Percentiles rank a stretch among this genome's conserved stretches.
These are phyloP conservation scores for Penicillium pulvis DNA, from an alignment of 495 filamentous ascomycete species.

Conservation along the genomic window DNA sequence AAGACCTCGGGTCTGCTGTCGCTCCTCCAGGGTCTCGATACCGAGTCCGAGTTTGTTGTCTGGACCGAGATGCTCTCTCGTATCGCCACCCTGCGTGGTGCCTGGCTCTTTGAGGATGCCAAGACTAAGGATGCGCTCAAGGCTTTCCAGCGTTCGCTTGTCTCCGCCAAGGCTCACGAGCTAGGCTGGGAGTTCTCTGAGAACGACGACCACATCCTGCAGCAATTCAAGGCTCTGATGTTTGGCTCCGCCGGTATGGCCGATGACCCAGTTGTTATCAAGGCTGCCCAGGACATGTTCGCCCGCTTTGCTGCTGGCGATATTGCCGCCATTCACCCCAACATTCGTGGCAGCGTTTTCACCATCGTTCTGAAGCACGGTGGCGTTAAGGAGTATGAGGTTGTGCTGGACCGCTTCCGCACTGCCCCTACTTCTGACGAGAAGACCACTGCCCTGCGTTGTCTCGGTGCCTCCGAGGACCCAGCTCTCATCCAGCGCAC, in stretches of 20 bases:
- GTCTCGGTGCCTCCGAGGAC: slow-evolving; percentile 75
- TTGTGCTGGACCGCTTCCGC: slow-evolving; percentile 77
- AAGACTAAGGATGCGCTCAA: slow-evolving; percentile 73
- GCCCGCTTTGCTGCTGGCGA: slow-evolving; percentile 61
- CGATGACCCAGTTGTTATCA: slow-evolving; percentile 58
- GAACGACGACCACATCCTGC: slow-evolving; percentile 81
- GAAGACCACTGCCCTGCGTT: slow-evolving; percentile 91
- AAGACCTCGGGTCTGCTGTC: slow-evolving; percentile 87
- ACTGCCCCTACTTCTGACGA: slow-evolving; percentile 89
- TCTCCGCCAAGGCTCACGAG: slow-evolving; percentile 75
- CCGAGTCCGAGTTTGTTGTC: slow-evolving; percentile 86
- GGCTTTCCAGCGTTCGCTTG: slow-evolving; percentile 75
- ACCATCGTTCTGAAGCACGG: slow-evolving; percentile 62
- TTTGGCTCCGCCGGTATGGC: slow-evolving; percentile 64
- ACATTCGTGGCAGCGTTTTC: slow-evolving; percentile 65
- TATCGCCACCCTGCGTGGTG: slow-evolving; percentile 70
- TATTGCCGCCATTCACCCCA: slow-evolving; percentile 62
- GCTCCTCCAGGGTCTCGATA: slow-evolving; percentile 79
- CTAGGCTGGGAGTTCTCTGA: slow-evolving; percentile 87
- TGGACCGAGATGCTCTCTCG: slow-evolving; percentile 89
- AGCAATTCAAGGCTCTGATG: slow-evolving; percentile 75
- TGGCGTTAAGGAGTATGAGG: slow-evolving; percentile 66
- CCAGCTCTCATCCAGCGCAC: slow-evolving; percentile 81
- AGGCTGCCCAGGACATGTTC: slow-evolving; percentile 67
- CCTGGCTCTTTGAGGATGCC: slow-evolving; percentile 87